Conservation (phyloP, 495 filamentous ascomycete genomes). For the Lophium mytilinum region DNA sequence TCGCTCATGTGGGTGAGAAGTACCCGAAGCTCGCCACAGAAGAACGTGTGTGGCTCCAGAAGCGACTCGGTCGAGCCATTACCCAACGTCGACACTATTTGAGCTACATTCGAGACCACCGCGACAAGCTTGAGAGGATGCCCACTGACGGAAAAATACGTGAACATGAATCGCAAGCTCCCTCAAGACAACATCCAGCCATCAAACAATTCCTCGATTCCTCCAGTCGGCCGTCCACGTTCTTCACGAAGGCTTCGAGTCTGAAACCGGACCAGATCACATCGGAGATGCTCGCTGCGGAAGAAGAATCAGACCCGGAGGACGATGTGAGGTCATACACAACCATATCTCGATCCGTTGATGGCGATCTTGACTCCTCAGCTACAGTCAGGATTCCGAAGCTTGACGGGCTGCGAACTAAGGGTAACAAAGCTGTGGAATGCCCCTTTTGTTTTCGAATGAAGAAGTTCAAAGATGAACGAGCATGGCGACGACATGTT, state of each 20-base stretch:
- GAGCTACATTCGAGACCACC: slow-evolving; percentile 30
- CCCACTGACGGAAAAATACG: not conserved
- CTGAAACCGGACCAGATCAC: not conserved
- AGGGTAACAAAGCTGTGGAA: slow-evolving; percentile 12
- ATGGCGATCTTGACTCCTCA: slow-evolving; percentile 1
- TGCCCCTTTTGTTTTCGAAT: slow-evolving; percentile 32
- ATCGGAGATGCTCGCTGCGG: not conserved
- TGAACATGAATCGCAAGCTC: not conserved
- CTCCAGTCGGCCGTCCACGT: slow-evolving; percentile 4
- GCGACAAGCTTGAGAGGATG: slow-evolving; percentile 1
- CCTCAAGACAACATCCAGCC: not conserved
- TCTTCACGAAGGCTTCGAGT: slow-evolving; percentile 14
- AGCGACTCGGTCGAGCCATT: slow-evolving; percentile 27
- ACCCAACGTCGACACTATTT: slow-evolving; percentile 31
- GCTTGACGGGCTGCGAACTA: slow-evolving; percentile 1
- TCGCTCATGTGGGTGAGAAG: slow-evolving; percentile 23
- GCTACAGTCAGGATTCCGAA: slow-evolving; percentile 4
- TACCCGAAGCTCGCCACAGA: slow-evolving; percentile 11
- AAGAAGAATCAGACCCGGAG: slow-evolving; percentile 3
- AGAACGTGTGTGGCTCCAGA: slow-evolving; percentile 9
- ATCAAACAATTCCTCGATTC: not conserved
- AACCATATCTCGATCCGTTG: slow-evolving; percentile 5
- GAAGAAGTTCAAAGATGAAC: slow-evolving; percentile 19
- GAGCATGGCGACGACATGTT: slow-evolving; percentile 29
- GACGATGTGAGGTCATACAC: slow-evolving; percentile 10